Base-by-base conservation (phyloP, 202 grass and related monocot species). In the Digitaria exilis region DNA sequence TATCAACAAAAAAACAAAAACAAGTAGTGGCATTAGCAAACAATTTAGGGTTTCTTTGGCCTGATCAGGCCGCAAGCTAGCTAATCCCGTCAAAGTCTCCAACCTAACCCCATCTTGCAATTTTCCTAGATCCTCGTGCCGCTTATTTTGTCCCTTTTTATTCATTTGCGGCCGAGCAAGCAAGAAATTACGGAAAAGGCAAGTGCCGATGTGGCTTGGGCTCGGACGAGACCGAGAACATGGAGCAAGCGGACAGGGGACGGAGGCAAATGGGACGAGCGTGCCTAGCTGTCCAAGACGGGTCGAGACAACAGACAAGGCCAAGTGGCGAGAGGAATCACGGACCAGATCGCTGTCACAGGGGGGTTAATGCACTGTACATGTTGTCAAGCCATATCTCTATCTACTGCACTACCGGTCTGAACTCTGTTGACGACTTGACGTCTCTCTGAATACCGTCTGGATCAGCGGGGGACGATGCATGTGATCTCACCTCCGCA, bases 281-380 rank as follows among this genome's bases (percentile, higher is more conserved):
- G 26, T 46, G 29, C 50, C 51, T 50, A 70, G n/a, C 75, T 21
- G 81, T 41, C 60, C 24, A 39, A 32, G 14, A 25, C 50, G 41
- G 48, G 65, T 14, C 34, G 16, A 15, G 73, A 73, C 88, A 73
- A 29, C 37, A 39, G 37, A 4, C 37, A 39, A 10, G 15, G 9
- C 10, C 83, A 86, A 82, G 78, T 78, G 73, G 83, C 17, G 78
- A 26, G 75, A 77, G 48, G 65, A 86, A 82, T 82, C 49, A 9
- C 1, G 62, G 65, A 34, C 77, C 54, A 9, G 6, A 69, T 62
- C 81, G 16, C 41, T 50, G 34, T 37, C 54, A 83, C 56, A 16
- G 25, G 29, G 13, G 18, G 41, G 31, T n/a, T 37, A 61, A 67
- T 29, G 19, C 8, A 26, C 1, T 1, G 32, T 17, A 79, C 31